Conservation (phyloP, 306 rosid genomes). For the Sesbania bispinosa region DNA sequence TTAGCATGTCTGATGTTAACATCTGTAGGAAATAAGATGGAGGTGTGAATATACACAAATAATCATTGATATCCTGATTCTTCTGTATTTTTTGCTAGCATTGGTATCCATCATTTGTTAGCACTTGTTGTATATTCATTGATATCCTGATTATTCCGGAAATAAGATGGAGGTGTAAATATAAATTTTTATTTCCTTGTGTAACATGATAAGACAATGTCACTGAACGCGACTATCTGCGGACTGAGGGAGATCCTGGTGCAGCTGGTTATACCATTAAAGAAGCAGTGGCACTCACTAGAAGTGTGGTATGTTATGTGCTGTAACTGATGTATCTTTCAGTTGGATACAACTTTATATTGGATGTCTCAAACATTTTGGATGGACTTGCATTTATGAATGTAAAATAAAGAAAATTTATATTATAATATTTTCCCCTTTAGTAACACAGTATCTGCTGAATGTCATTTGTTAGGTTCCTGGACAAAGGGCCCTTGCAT, state of each 20-base stretch:
- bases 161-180: neutral
- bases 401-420: neutral
- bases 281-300: slow-evolving; percentile 79
- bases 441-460: slow-evolving; percentile 3
- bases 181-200: slow-evolving; percentile 17
- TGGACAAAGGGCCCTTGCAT: slow-evolving; percentile 83
- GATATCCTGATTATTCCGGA: slow-evolving; percentile 16
- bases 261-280: slow-evolving; percentile 91
- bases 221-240: slow-evolving; percentile 73
- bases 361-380: slow-evolving; percentile 1
- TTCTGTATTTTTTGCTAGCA: neutral
- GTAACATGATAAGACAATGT: slow-evolving; percentile 42
- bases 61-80: neutral
- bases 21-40: neutral
- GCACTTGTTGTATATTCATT: neutral
- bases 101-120: slow-evolving; percentile 7
- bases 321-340: slow-evolving; percentile 2
- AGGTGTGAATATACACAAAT: neutral
- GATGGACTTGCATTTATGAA: slow-evolving; percentile 5
- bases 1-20: neutral
- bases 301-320: slow-evolving; percentile 74
- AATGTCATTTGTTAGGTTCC: slow-evolving; percentile 60
- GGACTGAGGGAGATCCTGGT: slow-evolving; percentile 90
- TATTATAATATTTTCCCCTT: neutral
- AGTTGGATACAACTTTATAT: slow-evolving; percentile 6